phyloP scores from a whole-genome alignment of 208 protist species.

The Phytomonas serpens region DNA sequence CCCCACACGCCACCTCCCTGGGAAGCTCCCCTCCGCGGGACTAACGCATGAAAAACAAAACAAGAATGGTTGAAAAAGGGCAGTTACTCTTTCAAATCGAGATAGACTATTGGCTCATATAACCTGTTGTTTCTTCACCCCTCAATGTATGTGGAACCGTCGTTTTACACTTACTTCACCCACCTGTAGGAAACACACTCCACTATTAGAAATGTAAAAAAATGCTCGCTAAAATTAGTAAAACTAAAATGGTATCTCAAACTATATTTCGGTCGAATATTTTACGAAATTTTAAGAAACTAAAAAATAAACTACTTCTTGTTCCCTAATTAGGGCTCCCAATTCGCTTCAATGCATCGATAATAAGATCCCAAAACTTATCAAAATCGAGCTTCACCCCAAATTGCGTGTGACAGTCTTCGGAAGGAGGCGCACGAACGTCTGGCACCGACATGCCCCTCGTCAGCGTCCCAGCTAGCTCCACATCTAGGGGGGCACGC shows the following conservation, averaged over 20 bases:
- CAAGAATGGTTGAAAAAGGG: background rate
- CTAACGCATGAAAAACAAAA: background rate
- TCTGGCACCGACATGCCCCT: conserved; percentile 59
- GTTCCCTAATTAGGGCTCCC: conserved; percentile 19
- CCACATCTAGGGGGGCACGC: conserved; percentile 48
- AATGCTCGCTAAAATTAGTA: background rate
- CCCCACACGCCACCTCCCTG: background rate
- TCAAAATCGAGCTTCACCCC: conserved; percentile 47
- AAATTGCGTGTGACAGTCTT: conserved; percentile 53
- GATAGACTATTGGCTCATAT: conserved; percentile 7
- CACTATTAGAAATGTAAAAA: background rate
- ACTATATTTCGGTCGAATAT: background rate
- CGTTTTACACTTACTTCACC: conserved; percentile 4
- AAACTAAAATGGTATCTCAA: background rate
- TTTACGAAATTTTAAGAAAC: conserved; percentile 7
- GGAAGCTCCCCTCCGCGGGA: background rate
- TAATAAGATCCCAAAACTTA: conserved; percentile 61
- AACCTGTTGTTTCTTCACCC: conserved; percentile 17
- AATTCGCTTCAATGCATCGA: conserved; percentile 52
- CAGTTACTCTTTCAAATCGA: background rate
- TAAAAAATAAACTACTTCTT: conserved; percentile 5
- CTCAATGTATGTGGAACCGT: background rate
- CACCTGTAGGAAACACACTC: background rate
- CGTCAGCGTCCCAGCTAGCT: conserved; percentile 32
- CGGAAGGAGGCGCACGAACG: conserved; percentile 20